Evolutionary conservation across 169 alveolate species (phyloP).

Genomic region (Amoebophrya sp.): DNA sequence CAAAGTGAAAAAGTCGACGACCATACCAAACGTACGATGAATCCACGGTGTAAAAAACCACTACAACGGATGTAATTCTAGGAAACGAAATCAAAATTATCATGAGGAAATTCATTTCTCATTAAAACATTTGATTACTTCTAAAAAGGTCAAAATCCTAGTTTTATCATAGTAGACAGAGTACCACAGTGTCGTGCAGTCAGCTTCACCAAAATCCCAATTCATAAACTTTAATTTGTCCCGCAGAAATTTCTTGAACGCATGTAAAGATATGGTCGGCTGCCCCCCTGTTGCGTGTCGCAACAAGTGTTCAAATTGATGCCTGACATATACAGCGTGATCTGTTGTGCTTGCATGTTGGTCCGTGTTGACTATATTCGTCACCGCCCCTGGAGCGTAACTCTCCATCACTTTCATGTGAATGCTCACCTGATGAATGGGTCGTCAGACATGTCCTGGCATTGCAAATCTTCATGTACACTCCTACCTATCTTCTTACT

Average conservation of each 20-base stretch:
- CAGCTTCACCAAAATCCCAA: background rate
- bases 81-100: too few species aligned
- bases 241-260: background rate
- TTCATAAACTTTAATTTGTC: background rate
- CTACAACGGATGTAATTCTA: too few species aligned
- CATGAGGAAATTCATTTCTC: too few species aligned
- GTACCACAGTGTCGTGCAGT: background rate
- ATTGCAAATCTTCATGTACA: too few species aligned
- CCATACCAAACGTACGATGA: too few species aligned
- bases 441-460: too few species aligned
- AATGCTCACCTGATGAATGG: background rate
- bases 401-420: background rate
- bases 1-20: too few species aligned
- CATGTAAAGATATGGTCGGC: background rate
- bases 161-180: too few species aligned
- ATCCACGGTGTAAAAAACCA: too few species aligned
- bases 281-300: background rate
- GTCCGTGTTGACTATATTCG: background rate
- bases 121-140: too few species aligned
- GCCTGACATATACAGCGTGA: background rate
- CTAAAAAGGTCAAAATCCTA: too few species aligned
- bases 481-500: too few species aligned
- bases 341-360: background rate
- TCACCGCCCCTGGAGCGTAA: background rate
- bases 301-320: background rate